A percentile compares a stretch with the other conserved stretches of the same genome.
Evolutionary conservation across 495 filamentous ascomycete genomes (phyloP).

Genomic region (Aspergillus cristatus): DNA sequence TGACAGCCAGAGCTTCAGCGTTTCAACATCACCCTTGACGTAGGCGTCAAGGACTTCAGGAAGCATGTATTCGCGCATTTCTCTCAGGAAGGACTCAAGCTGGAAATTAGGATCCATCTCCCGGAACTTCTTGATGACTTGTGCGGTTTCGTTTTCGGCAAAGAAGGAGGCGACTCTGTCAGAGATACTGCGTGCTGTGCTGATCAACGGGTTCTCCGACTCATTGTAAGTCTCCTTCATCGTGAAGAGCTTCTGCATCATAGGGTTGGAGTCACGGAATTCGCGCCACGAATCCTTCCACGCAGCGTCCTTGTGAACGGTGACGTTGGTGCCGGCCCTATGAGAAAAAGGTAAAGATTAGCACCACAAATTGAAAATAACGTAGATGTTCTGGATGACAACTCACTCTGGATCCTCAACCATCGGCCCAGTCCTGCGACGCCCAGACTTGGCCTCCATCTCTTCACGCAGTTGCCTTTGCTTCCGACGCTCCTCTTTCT

Average conservation of each 20-base stretch:
- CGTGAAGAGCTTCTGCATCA: conserved; percentile 83
- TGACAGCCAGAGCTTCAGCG: conserved; percentile 86
- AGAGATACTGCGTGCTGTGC: conserved; percentile 84
- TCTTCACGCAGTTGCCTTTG: conserved; percentile 65
- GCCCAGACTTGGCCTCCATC: conserved; percentile 44
- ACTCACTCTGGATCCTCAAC: conserved; percentile 84
- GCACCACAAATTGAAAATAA: conserved; percentile 1
- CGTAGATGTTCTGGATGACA: neutral
- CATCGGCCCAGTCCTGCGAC: conserved; percentile 41
- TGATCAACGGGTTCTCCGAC: conserved; percentile 92
- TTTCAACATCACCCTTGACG: conserved; percentile 89
- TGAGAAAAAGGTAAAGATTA: conserved; percentile 12
- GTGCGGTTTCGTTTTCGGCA: conserved; percentile 94
- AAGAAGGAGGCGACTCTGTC: conserved; percentile 93
- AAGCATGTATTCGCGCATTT: conserved; percentile 95
- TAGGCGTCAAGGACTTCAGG: conserved; percentile 97
- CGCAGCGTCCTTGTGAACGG: conserved; percentile 88
- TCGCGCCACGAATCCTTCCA: conserved; percentile 95
- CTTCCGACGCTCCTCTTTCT: conserved; percentile 84
- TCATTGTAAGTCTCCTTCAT: conserved; percentile 82
- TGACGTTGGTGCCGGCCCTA: conserved; percentile 89
- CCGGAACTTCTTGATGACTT: conserved; percentile 95
- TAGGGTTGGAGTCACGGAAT: conserved; percentile 76
- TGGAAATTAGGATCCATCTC: conserved; percentile 94
- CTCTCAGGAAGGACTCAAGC: conserved; percentile 83